Percentiles rank a stretch among this genome's conserved stretches.
Evolutionary conservation across 2,329 filamentous ascomycete genomes (phyloP).

Genomic region (Cladosporium sp.): DNA sequence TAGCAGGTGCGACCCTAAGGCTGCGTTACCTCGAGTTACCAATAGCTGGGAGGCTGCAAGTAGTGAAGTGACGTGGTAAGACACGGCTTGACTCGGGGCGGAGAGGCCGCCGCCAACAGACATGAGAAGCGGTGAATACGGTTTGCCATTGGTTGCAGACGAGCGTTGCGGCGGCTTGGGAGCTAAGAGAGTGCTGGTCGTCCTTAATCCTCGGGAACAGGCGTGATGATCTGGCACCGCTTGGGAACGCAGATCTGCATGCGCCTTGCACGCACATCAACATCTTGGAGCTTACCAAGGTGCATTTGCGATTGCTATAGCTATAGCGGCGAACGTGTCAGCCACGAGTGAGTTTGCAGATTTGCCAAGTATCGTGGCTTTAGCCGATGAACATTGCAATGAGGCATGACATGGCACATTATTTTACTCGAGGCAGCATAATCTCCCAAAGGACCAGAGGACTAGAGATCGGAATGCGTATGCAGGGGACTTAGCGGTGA

Average conservation of each 20-base stretch:
- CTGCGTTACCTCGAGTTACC: conserved; percentile 5
- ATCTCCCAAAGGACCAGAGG: conserved; percentile 13
- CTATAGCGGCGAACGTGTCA: neutral
- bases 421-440: neutral
- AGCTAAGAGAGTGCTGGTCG: conserved; percentile 15
- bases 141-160: conserved; percentile 6
- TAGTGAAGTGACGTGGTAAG: conserved; percentile 18
- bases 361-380: neutral
- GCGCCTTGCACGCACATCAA: conserved; percentile 10
- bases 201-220: conserved; percentile 15
- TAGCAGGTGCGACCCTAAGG: conserved; percentile 15
- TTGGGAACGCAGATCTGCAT: conserved; percentile 19
- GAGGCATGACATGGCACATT: neutral
- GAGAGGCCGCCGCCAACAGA: conserved; percentile 13
- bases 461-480: conserved; percentile 17
- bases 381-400: neutral
- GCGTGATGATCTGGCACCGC: conserved; percentile 18
- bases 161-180: neutral
- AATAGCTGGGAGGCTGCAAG: conserved; percentile 6
- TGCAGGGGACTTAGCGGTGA: conserved; percentile 18
- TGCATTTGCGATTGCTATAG: neutral
- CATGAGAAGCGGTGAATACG: conserved; percentile 17
- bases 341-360: neutral
- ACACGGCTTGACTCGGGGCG: conserved; percentile 18
- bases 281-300: neutral